These are phyloP conservation scores for Onygenales sp. DNA, from an alignment of 2,329 filamentous ascomycete genomes.

Conservation along the genomic window DNA sequence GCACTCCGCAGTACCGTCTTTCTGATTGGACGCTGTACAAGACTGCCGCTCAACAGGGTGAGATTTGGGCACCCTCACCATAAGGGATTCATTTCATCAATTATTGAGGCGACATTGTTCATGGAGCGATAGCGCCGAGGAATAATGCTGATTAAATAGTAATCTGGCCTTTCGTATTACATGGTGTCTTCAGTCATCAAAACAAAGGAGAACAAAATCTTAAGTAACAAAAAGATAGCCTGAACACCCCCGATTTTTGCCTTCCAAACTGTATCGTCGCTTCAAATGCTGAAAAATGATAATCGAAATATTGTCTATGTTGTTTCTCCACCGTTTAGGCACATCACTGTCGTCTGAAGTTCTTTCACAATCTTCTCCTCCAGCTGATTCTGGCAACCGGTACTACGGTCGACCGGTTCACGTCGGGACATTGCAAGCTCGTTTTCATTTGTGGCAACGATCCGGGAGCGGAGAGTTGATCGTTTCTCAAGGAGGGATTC, in stretches of 20 bases:
- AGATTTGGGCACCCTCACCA: no score
- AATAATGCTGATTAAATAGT: background rate
- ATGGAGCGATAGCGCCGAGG: no score
- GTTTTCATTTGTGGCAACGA: conserved; percentile 62
- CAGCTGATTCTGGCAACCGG: conserved; percentile 52
- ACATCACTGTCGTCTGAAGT: conserved; percentile 46
- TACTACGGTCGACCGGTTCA: conserved; percentile 30
- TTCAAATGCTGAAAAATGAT: background rate
- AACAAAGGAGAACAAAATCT: background rate
- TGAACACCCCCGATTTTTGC: background rate
- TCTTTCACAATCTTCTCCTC: conserved; percentile 68
- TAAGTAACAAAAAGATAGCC: background rate
- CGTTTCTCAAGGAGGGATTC: conserved; percentile 69
- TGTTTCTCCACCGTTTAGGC: conserved; percentile 30
- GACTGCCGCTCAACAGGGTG: background rate
- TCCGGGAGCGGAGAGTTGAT: conserved; percentile 58
- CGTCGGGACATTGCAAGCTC: conserved; percentile 54
- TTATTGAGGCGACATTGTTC: no score
- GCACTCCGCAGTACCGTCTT: background rate
- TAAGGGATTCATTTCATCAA: no score
- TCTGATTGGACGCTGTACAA: background rate
- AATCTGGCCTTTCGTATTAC: background rate
- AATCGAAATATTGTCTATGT: conserved; percentile 13
- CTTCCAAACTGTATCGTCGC: background rate
- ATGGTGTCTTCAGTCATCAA: background rate